Conservation (phyloP, 192 early-diverging fungal species). For the Dimargaris cristalligena region DNA sequence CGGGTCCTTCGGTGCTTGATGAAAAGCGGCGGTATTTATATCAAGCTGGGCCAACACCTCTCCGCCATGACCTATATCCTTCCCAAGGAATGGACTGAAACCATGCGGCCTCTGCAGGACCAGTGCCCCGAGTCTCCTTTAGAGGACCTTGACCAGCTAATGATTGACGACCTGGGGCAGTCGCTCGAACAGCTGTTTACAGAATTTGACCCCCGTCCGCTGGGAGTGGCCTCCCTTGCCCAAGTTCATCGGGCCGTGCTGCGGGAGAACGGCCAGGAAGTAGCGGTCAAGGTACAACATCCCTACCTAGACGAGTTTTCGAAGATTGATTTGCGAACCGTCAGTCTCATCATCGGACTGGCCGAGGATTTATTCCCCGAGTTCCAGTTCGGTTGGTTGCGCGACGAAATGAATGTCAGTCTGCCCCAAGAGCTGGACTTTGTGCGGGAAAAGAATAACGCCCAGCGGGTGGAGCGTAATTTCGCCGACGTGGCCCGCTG, state of each 20-base stretch:
- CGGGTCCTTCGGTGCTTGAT: constrained; percentile 39
- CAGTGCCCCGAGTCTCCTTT: constrained; percentile 57
- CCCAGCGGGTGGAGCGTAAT: constrained; percentile 41
- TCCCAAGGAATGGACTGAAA: constrained; percentile 76
- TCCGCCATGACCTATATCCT: constrained; percentile 69
- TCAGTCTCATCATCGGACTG: constrained; percentile 37
- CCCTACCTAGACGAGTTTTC: constrained; percentile 60
- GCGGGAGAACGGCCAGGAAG: constrained; percentile 39
- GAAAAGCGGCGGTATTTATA: constrained; percentile 64
- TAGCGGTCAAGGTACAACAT: constrained; percentile 92
- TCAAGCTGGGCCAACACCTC: constrained; percentile 81
- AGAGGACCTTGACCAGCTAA: constrained; percentile 47
- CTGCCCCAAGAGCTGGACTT: constrained; percentile 84
- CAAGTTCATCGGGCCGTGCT: constrained; percentile 79
- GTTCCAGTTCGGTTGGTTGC: constrained; percentile 85
- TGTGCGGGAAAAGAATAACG: constrained; percentile 58
- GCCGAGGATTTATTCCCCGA: constrained; percentile 65
- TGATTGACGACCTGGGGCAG: constrained; percentile 47
- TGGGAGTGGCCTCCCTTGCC: constrained; percentile 88
- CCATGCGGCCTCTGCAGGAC: constrained; percentile 71
- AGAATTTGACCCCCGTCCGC: constrained; percentile 60
- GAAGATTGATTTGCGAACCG: constrained; percentile 62
- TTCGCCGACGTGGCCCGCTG: constrained; percentile 30
- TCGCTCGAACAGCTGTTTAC: constrained; percentile 50
- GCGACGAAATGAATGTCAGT: constrained; percentile 65